Percentiles rank a stretch among this genome's conserved stretches.
Evolutionary conservation across 2,329 filamentous ascomycete genomes (phyloP).

Genomic region (Diatrype stigma): DNA sequence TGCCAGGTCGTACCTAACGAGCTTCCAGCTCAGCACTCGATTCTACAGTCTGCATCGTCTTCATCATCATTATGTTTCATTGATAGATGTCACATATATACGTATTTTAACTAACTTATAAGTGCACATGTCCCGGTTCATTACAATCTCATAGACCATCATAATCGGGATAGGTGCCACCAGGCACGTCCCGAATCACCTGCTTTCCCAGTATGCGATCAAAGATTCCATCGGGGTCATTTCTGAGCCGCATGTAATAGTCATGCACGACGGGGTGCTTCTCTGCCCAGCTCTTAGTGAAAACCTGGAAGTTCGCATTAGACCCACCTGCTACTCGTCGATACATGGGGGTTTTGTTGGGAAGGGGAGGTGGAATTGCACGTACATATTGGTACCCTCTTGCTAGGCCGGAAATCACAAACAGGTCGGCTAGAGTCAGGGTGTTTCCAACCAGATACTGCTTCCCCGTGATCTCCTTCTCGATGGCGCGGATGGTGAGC

Average conservation of each 20-base stretch:
- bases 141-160: constrained; percentile 6
- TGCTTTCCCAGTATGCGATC: constrained; percentile 9
- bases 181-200: constrained; percentile 7
- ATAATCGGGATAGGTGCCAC: constrained; percentile 10
- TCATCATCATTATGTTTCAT: too few relatives aligned
- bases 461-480: constrained; percentile 13
- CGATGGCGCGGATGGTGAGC: constrained; percentile 12
- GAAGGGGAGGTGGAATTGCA: background rate
- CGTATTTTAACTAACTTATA: too few relatives aligned
- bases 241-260: constrained; percentile 15
- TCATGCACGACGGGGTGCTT: constrained; percentile 14
- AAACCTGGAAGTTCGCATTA: constrained; percentile 7
- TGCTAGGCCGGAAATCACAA: constrained; percentile 15
- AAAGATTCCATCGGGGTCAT: constrained; percentile 12
- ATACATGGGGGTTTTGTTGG: too few relatives aligned
- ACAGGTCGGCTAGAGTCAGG: constrained; percentile 15
- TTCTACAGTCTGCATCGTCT: too few relatives aligned
- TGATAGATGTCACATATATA: too few relatives aligned
- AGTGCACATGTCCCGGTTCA: background rate
- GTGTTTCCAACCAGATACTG: constrained; percentile 12
- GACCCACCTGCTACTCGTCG: background rate
- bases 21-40: too few relatives aligned
- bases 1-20: too few relatives aligned
- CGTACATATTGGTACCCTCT: constrained; percentile 17
- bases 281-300: constrained; percentile 14